phyloP scores from a whole-genome alignment of 106 monocot genomes.

The Dendrobium officinale region DNA sequence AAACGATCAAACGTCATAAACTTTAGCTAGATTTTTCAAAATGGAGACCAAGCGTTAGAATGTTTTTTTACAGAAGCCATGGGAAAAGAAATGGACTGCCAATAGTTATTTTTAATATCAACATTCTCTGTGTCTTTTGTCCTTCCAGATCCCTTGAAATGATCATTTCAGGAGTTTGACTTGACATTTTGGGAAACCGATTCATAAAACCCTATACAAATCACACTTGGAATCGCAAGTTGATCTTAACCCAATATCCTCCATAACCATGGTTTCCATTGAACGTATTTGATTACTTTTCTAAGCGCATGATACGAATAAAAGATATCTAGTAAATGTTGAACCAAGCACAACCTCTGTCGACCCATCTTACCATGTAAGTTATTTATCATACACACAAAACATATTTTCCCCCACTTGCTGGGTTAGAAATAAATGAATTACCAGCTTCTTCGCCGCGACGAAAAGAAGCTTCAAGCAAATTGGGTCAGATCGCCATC shows the following conservation, averaged over 20 bases:
- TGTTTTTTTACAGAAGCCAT: too few relatives aligned
- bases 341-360: background rate
- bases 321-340: background rate
- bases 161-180: background rate
- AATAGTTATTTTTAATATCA: background rate
- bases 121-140: background rate
- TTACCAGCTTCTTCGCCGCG: conserved; percentile 83
- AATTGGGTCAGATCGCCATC: too few relatives aligned
- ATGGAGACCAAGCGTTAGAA: too few relatives aligned
- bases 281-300: background rate
- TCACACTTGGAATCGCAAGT: background rate
- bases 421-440: background rate
- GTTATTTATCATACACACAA: background rate
- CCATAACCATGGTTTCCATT: background rate
- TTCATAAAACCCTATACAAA: background rate
- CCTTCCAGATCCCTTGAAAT: background rate
- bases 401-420: background rate
- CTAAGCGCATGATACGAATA: background rate
- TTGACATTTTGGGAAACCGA: background rate
- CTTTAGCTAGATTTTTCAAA: too few relatives aligned
- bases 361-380: background rate
- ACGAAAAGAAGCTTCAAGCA: too few relatives aligned
- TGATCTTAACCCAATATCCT: background rate
- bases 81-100: background rate
- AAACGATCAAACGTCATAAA: too few relatives aligned